These are phyloP conservation scores for Pezicula neosporulosa DNA, from an alignment of 2,329 filamentous ascomycete genomes.

Conservation along the genomic window DNA sequence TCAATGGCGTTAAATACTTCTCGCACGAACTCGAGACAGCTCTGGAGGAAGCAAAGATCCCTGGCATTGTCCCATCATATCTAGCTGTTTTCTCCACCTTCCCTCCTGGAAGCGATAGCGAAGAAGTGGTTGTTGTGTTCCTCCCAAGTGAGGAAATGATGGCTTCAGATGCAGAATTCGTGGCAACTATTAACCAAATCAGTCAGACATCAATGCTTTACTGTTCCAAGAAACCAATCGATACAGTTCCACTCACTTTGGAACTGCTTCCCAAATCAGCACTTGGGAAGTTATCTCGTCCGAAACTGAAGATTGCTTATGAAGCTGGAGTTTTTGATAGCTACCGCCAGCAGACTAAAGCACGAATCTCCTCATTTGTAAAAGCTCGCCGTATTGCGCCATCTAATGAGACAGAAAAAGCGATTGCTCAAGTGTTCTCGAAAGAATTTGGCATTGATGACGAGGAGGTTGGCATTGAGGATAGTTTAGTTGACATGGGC, in stretches of 20 bases:
- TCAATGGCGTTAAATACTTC: constrained; percentile 41
- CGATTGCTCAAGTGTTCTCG: constrained; percentile 14
- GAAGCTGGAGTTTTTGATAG: constrained; percentile 25
- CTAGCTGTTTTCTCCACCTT: constrained; percentile 35
- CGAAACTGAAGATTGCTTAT: constrained; percentile 28
- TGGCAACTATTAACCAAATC: constrained; percentile 18
- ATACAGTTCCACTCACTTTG: constrained; percentile 20
- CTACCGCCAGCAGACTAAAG: not conserved
- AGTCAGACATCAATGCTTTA: constrained; percentile 10
- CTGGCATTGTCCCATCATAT: constrained; percentile 20
- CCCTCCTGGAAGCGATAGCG: constrained; percentile 25
- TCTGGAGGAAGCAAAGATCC: constrained; percentile 29
- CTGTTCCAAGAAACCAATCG: constrained; percentile 13
- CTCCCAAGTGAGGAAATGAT: constrained; percentile 22
- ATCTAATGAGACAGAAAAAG: constrained; percentile 6
- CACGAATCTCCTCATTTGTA: not conserved
- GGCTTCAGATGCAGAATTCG: constrained; percentile 11
- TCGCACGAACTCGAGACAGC: constrained; percentile 32
- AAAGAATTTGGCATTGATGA: constrained; percentile 10
- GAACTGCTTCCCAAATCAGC: constrained; percentile 28
- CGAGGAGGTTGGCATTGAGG: constrained; percentile 8
- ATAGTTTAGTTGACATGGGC: constrained; percentile 27
- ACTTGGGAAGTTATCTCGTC: constrained; percentile 36
- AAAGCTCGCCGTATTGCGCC: not conserved
- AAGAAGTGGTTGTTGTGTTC: constrained; percentile 35